Conservation (phyloP, 768 basidiomycete genomes). For the Podaxis sp. region DNA sequence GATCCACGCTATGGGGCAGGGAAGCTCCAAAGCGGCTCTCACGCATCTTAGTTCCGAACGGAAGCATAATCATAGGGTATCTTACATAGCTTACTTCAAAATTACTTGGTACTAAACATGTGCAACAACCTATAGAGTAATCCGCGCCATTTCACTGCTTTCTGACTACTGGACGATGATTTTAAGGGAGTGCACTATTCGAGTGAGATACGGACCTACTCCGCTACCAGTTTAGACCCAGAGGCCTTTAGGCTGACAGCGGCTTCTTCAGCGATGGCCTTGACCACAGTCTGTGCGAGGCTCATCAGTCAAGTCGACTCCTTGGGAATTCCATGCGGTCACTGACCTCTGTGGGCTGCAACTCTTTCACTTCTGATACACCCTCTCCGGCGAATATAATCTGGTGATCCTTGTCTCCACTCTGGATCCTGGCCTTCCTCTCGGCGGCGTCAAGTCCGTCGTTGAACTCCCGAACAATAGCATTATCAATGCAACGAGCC, state of each 20-base stretch:
- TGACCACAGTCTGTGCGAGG: not conserved
- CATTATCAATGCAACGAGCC: slow-evolving; percentile 44
- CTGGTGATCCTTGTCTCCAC: not conserved
- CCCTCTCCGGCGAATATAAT: not conserved
- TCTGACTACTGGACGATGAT: not conserved
- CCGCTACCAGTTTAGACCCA: not conserved
- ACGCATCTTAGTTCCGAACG: no score
- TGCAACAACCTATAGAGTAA: no score
- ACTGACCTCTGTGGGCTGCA: not conserved
- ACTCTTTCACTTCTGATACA: not conserved
- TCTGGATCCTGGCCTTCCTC: not conserved
- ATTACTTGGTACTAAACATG: no score
- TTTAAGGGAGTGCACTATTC: not conserved
- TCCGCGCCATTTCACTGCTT: no score
- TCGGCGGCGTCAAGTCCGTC: not conserved
- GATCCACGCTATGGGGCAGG: no score
- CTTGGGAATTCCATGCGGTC: not conserved
- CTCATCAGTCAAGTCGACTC: not conserved
- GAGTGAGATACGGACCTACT: not conserved
- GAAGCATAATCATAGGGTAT: no score
- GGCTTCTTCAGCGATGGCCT: not conserved
- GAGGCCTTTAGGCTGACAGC: not conserved
- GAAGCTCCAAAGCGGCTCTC: no score
- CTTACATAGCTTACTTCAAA: no score
- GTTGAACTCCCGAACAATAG: slow-evolving; percentile 28